These are phyloP conservation scores for Pythium sukuiense DNA, from an alignment of 352 stramenopile species.

Conservation along the genomic window DNA sequence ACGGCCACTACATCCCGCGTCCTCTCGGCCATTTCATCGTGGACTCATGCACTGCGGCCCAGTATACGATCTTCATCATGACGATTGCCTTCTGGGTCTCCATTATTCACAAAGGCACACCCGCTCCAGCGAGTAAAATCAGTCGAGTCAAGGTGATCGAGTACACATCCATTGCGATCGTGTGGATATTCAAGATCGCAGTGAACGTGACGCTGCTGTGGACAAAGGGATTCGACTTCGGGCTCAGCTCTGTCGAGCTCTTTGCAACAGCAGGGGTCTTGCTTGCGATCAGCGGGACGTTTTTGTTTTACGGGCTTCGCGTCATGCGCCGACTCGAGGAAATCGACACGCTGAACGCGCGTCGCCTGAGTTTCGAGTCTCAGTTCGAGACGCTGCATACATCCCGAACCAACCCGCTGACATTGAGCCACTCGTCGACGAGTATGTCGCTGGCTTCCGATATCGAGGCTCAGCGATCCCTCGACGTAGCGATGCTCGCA, in stretches of 20 bases:
- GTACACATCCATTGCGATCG: conserved; percentile 28
- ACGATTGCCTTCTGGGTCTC: conserved; percentile 57
- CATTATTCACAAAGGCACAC: conserved; percentile 51
- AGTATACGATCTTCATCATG: conserved; percentile 64
- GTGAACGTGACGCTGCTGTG: conserved; percentile 33
- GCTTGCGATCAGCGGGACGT: conserved; percentile 28
- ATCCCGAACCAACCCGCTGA: conserved; percentile 11
- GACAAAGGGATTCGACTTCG: conserved; percentile 39
- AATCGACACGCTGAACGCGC: conserved; percentile 37
- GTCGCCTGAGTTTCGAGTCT: conserved; percentile 22
- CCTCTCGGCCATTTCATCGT: conserved; percentile 45
- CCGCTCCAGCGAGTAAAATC: conserved; percentile 28
- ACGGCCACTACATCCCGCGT: conserved; percentile 46
- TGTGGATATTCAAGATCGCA: conserved; percentile 43
- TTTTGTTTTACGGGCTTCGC: conserved; percentile 35
- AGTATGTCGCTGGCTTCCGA: conserved; percentile 19
- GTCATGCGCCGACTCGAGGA: conserved; percentile 43
- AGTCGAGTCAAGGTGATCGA: conserved; percentile 33
- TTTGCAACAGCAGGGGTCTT: conserved; percentile 26
- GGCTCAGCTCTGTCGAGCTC: conserved; percentile 33
- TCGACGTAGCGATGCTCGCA: not conserved
- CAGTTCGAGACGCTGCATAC: conserved; percentile 27
- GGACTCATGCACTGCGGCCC: conserved; percentile 57
- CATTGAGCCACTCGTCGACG: conserved; percentile 11
- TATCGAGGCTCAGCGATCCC: conserved; percentile 9